Evolutionary conservation across 129 eudicot genomes (phyloP).

Genomic region (Lonicera japonica): DNA sequence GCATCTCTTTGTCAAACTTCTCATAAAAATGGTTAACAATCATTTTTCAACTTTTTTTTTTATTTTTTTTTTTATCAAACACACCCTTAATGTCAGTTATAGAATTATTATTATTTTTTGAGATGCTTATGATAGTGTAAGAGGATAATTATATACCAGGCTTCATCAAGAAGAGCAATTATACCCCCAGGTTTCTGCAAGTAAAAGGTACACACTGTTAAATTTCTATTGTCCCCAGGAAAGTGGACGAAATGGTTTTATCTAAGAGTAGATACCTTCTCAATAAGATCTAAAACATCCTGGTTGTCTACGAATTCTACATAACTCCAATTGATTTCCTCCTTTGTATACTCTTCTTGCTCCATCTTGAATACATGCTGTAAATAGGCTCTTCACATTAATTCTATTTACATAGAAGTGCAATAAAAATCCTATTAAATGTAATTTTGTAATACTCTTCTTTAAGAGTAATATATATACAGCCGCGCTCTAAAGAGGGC

Average conservation of each 20-base stretch:
- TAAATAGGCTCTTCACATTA: slow-evolving; percentile 10
- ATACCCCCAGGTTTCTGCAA: slow-evolving; percentile 99
- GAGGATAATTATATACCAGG: slow-evolving; percentile 58
- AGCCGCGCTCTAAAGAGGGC: no score
- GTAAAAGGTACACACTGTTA: slow-evolving; percentile 9
- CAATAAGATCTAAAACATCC: slow-evolving; percentile 94
- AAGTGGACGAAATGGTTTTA: slow-evolving; percentile 6
- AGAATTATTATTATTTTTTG: background rate
- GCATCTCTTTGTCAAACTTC: background rate
- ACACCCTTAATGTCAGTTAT: no score
- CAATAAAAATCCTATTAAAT: background rate
- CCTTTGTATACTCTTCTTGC: slow-evolving; percentile 97
- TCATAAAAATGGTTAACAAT: no score
- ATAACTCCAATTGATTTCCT: slow-evolving; percentile 98
- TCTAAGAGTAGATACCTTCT: slow-evolving; percentile 55
- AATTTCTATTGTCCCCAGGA: background rate
- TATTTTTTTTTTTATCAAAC: no score
- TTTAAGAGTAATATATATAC: background rate
- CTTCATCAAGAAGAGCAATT: slow-evolving; percentile 98
- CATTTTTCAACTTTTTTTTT: no score
- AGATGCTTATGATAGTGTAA: slow-evolving; percentile 15
- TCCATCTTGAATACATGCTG: slow-evolving; percentile 99
- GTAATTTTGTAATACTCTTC: background rate
- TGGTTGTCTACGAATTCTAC: slow-evolving; percentile 98
- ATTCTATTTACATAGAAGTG: background rate